Base-by-base conservation (phyloP, 2,329 filamentous ascomycete genomes). In the Bimuria novae-zelandiae region DNA sequence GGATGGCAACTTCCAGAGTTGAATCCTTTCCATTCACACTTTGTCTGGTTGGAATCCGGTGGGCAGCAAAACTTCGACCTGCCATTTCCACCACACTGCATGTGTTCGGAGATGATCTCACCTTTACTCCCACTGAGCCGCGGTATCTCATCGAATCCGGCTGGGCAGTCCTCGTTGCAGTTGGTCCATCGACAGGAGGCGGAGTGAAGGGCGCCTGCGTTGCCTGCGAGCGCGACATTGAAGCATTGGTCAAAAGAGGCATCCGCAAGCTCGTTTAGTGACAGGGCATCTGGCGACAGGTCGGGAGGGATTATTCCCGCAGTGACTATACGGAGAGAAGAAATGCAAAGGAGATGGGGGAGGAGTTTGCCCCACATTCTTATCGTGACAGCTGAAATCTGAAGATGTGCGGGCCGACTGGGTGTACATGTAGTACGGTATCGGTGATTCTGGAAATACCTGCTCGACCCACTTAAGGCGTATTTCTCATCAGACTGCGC, bases 31-130 rank as follows among this genome's bases (percentile, higher is more conserved):
- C 50, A 52, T 5, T 11, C 6, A 21, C 44, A 52, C 14, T 22
- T 36, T 7, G 50, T 37, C 17, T 36, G 25, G 8, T 32, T n/a
- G 17, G 19, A 5, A 10, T 21, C 22, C 7, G 27, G 17, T 1
- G 50, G 50, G 37, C 50, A 52, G 36, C 50, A 52, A 8, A 52
- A 39, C 16, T 23, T 22, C 7, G 36, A 39, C 10, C n/a, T 7
- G 14, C 42, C 25, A 10, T 23, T 16, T 7, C 22, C 21, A 11
- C 23, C 4, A 27, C 50, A 52, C 23, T 37, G 29, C 4, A 30
- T 37, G 16, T 43, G 36, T 21, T 48, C 50, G 29, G 17, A 42
- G 17, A 52, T 48, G 12, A 48, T 36, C 27, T 52, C 50, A 8
- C 25, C 21, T 4, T 30, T 10, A 4, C 16, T 6, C 4, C 49